These are phyloP conservation scores for Euphrasia arctica DNA, from an alignment of 305 asterid genomes.

Conservation along the genomic window DNA sequence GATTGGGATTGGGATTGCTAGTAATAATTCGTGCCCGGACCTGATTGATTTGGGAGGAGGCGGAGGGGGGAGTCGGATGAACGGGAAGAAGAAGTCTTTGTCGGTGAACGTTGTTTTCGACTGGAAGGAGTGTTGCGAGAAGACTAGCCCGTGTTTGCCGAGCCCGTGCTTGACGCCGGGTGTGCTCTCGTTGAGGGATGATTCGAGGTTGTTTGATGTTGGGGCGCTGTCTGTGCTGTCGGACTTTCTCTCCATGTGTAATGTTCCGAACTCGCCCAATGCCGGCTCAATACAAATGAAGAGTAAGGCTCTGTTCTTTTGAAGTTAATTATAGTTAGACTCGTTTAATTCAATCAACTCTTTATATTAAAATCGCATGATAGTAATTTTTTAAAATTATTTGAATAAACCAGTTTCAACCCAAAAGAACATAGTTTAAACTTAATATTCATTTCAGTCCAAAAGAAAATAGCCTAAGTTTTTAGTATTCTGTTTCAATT, in stretches of 20 bases:
- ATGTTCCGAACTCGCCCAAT: slow-evolving; percentile 33
- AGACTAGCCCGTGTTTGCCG: background rate
- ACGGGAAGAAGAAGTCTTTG: background rate
- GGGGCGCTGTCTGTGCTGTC: slow-evolving; percentile 39
- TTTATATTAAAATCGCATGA: too few relatives aligned
- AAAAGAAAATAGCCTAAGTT: too few relatives aligned
- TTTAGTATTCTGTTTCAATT: too few relatives aligned
- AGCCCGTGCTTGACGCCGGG: slow-evolving; percentile 26
- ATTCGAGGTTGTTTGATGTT: background rate
- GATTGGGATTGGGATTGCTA: background rate
- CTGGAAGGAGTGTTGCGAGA: background rate
- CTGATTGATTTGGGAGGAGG: background rate
- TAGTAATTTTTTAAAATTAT: too few relatives aligned
- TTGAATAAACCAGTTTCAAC: too few relatives aligned
- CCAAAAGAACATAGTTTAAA: too few relatives aligned
- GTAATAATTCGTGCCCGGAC: background rate
- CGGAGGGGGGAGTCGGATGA: background rate
- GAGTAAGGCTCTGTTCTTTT: slow-evolving; percentile 28
- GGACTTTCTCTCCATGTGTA: slow-evolving; percentile 43
- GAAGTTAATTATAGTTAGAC: too few relatives aligned
- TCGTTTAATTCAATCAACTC: too few relatives aligned
- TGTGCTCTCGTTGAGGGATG: slow-evolving; percentile 33
- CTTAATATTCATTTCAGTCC: too few relatives aligned
- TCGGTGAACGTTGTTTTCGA: background rate
- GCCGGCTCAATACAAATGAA: slow-evolving; percentile 28